A percentile compares a stretch with the other conserved stretches of the same genome.
These are phyloP conservation scores for Penicillium odoratum DNA, from an alignment of 495 filamentous ascomycete species.

Conservation along the genomic window DNA sequence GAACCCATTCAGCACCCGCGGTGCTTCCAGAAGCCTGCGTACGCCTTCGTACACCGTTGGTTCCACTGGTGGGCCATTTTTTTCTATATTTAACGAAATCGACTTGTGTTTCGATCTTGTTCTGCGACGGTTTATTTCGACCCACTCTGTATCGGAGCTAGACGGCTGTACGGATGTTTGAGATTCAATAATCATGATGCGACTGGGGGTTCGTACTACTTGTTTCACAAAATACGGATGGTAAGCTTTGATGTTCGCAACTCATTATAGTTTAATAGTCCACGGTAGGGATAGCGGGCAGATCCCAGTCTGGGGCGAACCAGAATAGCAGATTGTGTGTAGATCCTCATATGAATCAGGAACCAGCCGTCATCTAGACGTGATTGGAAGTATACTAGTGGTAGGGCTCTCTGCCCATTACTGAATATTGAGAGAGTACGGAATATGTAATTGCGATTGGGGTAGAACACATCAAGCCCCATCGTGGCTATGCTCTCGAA, in stretches of 20 bases:
- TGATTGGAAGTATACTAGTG: neutral
- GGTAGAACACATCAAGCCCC: no score
- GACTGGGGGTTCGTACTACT: neutral
- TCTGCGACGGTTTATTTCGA: conserved; percentile 2
- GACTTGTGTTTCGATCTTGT: conserved; percentile 11
- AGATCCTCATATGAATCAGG: conserved; percentile 7
- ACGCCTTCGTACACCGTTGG: conserved; percentile 8
- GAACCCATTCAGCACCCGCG: neutral
- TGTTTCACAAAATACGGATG: neutral
- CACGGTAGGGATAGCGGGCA: conserved; percentile 7
- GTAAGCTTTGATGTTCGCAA: neutral
- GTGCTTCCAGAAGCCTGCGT: neutral
- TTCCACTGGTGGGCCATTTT: conserved; percentile 2
- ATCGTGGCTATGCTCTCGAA: neutral
- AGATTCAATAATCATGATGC: neutral
- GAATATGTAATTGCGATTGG: neutral
- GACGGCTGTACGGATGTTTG: neutral
- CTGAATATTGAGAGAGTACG: no score
- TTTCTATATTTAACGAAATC: conserved; percentile 19
- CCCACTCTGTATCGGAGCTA: conserved; percentile 21
- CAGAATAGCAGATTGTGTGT: neutral
- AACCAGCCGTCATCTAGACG: conserved; percentile 7
- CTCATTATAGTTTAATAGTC: conserved; percentile 1
- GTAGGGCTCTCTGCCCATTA: neutral
- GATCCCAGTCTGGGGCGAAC: conserved; percentile 1